Evolutionary conservation across 2,329 filamentous ascomycete genomes (phyloP), one percentile per base, ranked within the genome.

Genomic region (Penicillium sp.): DNA sequence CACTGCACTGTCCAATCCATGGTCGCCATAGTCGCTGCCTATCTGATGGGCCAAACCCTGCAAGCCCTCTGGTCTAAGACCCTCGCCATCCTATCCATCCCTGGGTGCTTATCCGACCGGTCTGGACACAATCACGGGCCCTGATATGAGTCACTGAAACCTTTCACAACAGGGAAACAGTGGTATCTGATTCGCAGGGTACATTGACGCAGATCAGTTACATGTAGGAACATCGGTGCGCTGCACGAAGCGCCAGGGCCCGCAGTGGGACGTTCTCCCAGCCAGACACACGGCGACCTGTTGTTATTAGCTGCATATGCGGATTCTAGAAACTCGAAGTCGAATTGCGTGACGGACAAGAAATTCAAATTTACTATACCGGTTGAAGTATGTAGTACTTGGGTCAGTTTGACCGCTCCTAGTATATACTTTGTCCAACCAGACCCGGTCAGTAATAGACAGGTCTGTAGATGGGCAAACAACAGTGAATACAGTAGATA

Each of bases 241-340:
- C 35, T 37, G 16, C 26, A 18, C 34, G 5, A 40, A 40, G 18
- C 39, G 31, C 42, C 43, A 40, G 50, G 50, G 47, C 50, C 50
- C 50, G 47, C 50, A 44, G 47, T 45, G 50, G 50, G 44, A 53
- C 40, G 22, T 29, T 29, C n/a, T 41, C 27, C 48, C 44, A 49
- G 40, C 43, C 46, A 48, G 49, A 47, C 44, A 47, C 31, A 34
- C 35, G 38, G 38, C 29, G 34, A 32, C 38, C 35, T 18, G 41
- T 34, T 9, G 14, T 18, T n/a, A n/a, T 9, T 34, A 40, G 47
- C 51, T 49, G 42, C 49, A 44, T 46, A 42, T 18, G 44, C 44
- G 45, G 37, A 44, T 55, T 55, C 52, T 55, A 55, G 52, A 55
- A 55, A 52, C 47, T 41, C 39, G 49, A 55, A 52, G 45, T 41